Conservation (phyloP, 164 flowering plant genomes). For the Euptelea pleiosperma region DNA sequence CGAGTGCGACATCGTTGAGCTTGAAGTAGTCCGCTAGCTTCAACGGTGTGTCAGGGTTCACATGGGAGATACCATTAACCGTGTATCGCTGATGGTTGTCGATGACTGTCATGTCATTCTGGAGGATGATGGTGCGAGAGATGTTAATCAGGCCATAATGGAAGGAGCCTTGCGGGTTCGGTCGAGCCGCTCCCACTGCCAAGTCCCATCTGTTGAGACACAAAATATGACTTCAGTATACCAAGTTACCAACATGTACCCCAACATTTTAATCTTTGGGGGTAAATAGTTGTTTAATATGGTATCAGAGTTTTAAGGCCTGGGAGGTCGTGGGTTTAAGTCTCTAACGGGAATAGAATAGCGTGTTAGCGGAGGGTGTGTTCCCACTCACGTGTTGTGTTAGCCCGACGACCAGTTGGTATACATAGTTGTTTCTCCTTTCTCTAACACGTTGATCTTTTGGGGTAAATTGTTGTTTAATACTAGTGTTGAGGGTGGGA, state of each 20-base stretch:
- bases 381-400: too few species aligned
- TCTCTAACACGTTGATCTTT: too few species aligned
- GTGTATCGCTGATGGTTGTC: slow-evolving; percentile 21
- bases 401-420: too few species aligned
- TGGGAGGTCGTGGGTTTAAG: too few species aligned
- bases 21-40: slow-evolving; percentile 37
- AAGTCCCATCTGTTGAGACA: slow-evolving; percentile 29
- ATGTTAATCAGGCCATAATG: slow-evolving; percentile 35
- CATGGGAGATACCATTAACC: slow-evolving; percentile 34
- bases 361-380: too few species aligned
- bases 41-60: slow-evolving; percentile 36
- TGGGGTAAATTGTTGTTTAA: too few species aligned
- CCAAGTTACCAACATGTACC: too few species aligned
- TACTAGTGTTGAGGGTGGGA: neutral
- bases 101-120: slow-evolving; percentile 14
- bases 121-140: slow-evolving; percentile 26
- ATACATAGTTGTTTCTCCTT: too few species aligned
- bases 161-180: slow-evolving; percentile 48
- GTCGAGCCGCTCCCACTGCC: slow-evolving; percentile 36
- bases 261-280: too few species aligned
- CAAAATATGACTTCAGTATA: neutral
- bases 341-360: too few species aligned
- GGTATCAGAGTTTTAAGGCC: too few species aligned
- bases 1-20: slow-evolving; percentile 3
- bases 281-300: too few species aligned